Conservation (phyloP, 225 moss, liverwort and hornwort genomes). For the Takakia lepidozioides region DNA sequence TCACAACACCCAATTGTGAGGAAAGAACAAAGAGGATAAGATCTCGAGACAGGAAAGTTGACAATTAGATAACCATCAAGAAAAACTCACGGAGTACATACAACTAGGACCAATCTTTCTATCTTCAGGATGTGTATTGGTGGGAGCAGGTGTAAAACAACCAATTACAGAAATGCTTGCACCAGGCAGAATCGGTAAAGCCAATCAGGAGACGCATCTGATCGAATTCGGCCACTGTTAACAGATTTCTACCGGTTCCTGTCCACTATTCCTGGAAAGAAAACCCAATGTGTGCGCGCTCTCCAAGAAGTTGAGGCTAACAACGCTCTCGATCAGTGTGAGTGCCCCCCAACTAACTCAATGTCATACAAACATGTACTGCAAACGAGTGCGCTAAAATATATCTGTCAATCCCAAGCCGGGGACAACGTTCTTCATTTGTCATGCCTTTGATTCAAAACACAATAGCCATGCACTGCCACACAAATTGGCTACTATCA, state of each 20-base stretch:
- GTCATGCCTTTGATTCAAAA: constrained; percentile 47
- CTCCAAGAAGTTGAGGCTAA: constrained; percentile 1
- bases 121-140: too few relatives aligned
- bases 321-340: constrained; percentile 13
- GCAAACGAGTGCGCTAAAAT: constrained; percentile 42
- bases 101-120: neutral
- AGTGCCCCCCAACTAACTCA: constrained; percentile 14
- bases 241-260: neutral
- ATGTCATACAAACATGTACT: constrained; percentile 24
- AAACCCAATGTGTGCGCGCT: constrained; percentile 3
- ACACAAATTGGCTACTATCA: constrained; percentile 57
- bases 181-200: too few relatives aligned
- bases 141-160: too few relatives aligned
- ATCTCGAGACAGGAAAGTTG: too few relatives aligned
- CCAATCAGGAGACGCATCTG: neutral
- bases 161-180: too few relatives aligned
- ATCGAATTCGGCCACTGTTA: neutral
- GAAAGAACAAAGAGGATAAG: too few relatives aligned
- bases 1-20: too few relatives aligned
- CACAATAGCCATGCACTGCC: constrained; percentile 42
- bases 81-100: too few relatives aligned
- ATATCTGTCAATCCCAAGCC: constrained; percentile 50
- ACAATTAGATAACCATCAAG: constrained; percentile 1
- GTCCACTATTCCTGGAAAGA: neutral
- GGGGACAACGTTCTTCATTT: constrained; percentile 41